A percentile compares a stretch with the other conserved stretches of the same genome.
Evolutionary conservation across 1,284 basidiomycete genomes (phyloP).

Genomic region (Fomitopsis palustris): DNA sequence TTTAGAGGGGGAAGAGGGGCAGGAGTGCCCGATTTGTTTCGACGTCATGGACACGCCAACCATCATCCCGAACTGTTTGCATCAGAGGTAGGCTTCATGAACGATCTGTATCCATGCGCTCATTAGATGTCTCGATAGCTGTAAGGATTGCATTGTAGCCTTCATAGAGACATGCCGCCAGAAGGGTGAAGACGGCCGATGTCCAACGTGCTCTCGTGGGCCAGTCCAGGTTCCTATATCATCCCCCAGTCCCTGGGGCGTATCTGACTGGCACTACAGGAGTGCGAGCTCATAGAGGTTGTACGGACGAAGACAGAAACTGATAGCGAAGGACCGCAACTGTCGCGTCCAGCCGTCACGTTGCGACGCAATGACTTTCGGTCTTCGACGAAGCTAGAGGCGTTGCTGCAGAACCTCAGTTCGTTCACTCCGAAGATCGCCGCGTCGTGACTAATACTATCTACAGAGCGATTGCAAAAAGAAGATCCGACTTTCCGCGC

Average conservation of each 20-base stretch:
- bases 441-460: neutral
- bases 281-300: constrained; percentile 64
- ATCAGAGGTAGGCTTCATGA: constrained; percentile 55
- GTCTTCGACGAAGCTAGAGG: constrained; percentile 85
- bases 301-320: constrained; percentile 34
- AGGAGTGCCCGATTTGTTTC: constrained; percentile 83
- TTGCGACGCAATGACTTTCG: constrained; percentile 81
- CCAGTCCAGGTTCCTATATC: constrained; percentile 52
- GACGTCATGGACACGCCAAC: constrained; percentile 67
- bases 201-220: constrained; percentile 65
- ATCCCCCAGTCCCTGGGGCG: neutral
- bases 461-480: constrained; percentile 53
- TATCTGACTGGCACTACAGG: constrained; percentile 30
- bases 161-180: constrained; percentile 64
- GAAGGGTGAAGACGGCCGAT: constrained; percentile 63
- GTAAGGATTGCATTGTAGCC: constrained; percentile 79
- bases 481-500: constrained; percentile 81
- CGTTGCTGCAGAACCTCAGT: constrained; percentile 68
- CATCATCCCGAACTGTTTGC: constrained; percentile 77
- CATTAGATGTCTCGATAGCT: constrained; percentile 39
- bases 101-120: neutral
- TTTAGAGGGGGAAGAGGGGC: constrained; percentile 42
- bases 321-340: constrained; percentile 34
- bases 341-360: constrained; percentile 43
- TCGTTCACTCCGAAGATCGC: constrained; percentile 16